Conservation (phyloP, 345 rosid genomes). For the Salix exigua region DNA sequence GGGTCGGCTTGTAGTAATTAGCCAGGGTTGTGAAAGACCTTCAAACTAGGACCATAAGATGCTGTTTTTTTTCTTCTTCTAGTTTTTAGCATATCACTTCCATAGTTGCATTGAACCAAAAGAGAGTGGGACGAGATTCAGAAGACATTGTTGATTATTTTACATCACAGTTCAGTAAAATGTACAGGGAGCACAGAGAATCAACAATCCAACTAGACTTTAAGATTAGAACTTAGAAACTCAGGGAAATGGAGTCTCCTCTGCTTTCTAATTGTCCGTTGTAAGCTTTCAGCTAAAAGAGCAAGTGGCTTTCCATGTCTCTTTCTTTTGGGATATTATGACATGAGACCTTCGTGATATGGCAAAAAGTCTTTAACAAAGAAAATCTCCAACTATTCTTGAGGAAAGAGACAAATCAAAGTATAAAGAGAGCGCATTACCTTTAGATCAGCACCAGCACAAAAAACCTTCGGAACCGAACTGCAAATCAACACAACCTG, state of each 20-base stretch:
- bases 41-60: too few relatives aligned
- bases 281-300: neutral
- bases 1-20: too few relatives aligned
- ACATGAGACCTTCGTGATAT: neutral
- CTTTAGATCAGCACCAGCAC: constrained; percentile 97
- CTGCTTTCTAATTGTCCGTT: neutral
- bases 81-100: neutral
- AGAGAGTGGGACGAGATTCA: neutral
- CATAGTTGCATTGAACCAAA: neutral
- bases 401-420: neutral
- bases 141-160: neutral
- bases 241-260: neutral
- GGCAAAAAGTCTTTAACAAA: neutral
- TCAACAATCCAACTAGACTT: neutral
- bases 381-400: neutral
- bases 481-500: constrained; percentile 69
- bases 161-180: neutral
- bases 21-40: too few relatives aligned
- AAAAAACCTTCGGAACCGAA: constrained; percentile 71
- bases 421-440: constrained; percentile 17
- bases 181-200: neutral
- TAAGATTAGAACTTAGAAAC: neutral
- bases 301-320: neutral
- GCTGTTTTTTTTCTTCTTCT: too few relatives aligned
- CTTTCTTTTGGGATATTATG: neutral